Base-by-base conservation (phyloP, 768 basidiomycete genomes). In the Neoboletus subvelutipes region DNA sequence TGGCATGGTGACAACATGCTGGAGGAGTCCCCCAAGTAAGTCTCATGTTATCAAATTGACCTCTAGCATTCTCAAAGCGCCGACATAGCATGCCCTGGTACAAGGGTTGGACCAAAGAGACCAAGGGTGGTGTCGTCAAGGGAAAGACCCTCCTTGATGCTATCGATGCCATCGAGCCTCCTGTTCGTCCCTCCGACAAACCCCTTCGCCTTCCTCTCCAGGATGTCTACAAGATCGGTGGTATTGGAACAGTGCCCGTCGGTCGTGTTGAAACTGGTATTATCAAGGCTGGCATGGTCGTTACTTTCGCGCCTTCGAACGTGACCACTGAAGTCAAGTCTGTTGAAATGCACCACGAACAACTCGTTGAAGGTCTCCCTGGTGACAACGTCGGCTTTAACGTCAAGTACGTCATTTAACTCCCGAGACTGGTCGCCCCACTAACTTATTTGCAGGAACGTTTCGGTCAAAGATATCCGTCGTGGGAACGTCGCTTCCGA, bases 1-100 rank as follows among this genome's bases (percentile, higher is more conserved):
- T 99, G 97, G 97, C 95, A 98, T 84, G 97, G 97, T 73, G 97
- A 99, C 87, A 99, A 99, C 90, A 99, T 99, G 96, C 83, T 99
- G 82, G 96, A 98, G 85, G 93, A 95, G 79, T 97, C 97, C 65
- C 2, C 74, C 79, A 99, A 98, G 92, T 93, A 73, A 49, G 88
- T 74, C 17, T 39, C 56, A 37, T 24, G 28, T 43, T 22, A 20
- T 45, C 53, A 29, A 17, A 48, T 34, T 33, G 24, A 50, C 37
- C 17, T 36, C n/a, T n/a, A 29, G 34, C 45, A 63, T 55, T 59
- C 57, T 70, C 17, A 73, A 33, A 18, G 31, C 29, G 42, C 52
- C 31, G 20, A 52, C 60, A 59, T 66, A 94, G 92, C 85, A 98
- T 99, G 95, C 73, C 91, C 52, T 99, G 97, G 97, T 98, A 87